These are phyloP conservation scores for Aspergillus flavus DNA, from an alignment of 2,329 filamentous ascomycete species.

Conservation along the genomic window DNA sequence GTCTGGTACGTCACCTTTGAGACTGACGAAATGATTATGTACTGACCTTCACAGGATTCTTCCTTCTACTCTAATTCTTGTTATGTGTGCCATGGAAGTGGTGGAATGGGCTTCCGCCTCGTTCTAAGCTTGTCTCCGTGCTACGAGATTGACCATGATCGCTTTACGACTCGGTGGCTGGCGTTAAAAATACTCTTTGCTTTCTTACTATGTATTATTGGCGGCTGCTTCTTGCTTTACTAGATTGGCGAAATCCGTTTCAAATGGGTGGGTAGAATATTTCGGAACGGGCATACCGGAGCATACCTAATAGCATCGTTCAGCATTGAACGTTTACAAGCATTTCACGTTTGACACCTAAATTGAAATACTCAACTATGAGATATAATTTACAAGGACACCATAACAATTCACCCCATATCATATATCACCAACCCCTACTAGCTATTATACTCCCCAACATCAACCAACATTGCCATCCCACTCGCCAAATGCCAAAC, in stretches of 20 bases:
- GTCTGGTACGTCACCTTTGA: constrained; percentile 65
- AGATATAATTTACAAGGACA: neutral
- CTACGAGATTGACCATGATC: neutral
- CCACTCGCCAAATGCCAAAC: constrained; percentile 54
- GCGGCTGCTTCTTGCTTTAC: neutral
- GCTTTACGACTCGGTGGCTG: neutral
- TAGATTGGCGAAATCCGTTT: neutral
- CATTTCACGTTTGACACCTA: neutral
- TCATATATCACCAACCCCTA: neutral
- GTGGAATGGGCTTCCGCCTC: constrained; percentile 74
- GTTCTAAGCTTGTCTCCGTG: constrained; percentile 12
- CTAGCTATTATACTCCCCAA: constrained; percentile 17
- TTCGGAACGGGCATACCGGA: neutral
- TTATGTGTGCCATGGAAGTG: constrained; percentile 89
- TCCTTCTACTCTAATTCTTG: constrained; percentile 85
- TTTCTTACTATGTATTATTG: constrained; percentile 1
- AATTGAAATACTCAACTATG: neutral
- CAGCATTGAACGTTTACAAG: neutral
- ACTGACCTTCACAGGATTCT: constrained; percentile 67
- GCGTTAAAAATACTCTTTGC: neutral
- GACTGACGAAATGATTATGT: neutral
- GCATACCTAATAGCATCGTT: neutral
- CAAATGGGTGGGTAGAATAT: neutral
- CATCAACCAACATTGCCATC: constrained; percentile 47
- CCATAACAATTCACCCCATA: neutral